These are phyloP conservation scores for Metarhizium guizhouense DNA, from an alignment of 2,329 filamentous ascomycete genomes.

Conservation along the genomic window DNA sequence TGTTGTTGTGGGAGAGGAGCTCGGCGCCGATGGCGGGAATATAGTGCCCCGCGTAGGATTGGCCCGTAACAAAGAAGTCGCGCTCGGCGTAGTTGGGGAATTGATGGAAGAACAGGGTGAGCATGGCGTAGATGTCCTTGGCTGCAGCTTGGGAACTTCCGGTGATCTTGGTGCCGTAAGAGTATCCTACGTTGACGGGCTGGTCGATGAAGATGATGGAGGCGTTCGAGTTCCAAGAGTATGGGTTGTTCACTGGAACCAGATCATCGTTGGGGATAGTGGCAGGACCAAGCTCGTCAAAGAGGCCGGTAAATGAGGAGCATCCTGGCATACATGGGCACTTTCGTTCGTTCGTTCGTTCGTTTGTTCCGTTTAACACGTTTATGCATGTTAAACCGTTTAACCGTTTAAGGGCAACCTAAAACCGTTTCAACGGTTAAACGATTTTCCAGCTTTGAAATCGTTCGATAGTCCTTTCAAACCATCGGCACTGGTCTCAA, in stretches of 20 bases:
- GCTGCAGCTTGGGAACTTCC: slow-evolving; percentile 88
- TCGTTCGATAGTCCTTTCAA: too few relatives aligned
- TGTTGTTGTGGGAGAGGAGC: slow-evolving; percentile 87
- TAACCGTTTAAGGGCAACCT: too few relatives aligned
- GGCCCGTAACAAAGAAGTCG: slow-evolving; percentile 94
- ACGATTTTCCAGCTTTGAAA: too few relatives aligned
- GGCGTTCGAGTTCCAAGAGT: slow-evolving; percentile 53
- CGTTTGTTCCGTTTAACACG: too few relatives aligned
- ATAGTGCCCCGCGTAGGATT: slow-evolving; percentile 92
- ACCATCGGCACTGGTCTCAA: too few relatives aligned
- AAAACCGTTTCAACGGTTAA: too few relatives aligned
- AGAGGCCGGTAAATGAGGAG: slow-evolving; percentile 33
- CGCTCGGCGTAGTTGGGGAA: slow-evolving; percentile 92
- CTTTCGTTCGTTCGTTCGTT: too few relatives aligned
- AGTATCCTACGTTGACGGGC: slow-evolving; percentile 31
- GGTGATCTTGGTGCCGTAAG: slow-evolving; percentile 59
- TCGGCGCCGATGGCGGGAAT: slow-evolving; percentile 86
- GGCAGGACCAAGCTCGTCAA: slow-evolving; percentile 68
- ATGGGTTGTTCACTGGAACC: slow-evolving; percentile 40
- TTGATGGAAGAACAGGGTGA: slow-evolving; percentile 97
- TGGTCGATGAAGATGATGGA: slow-evolving; percentile 67
- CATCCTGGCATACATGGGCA: too few relatives aligned
- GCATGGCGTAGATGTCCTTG: slow-evolving; percentile 93
- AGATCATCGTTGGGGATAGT: slow-evolving; percentile 41
- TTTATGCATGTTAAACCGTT: too few relatives aligned